Conservation (phyloP, 2,329 filamentous ascomycete species). For the Gnomoniopsis sp. region DNA sequence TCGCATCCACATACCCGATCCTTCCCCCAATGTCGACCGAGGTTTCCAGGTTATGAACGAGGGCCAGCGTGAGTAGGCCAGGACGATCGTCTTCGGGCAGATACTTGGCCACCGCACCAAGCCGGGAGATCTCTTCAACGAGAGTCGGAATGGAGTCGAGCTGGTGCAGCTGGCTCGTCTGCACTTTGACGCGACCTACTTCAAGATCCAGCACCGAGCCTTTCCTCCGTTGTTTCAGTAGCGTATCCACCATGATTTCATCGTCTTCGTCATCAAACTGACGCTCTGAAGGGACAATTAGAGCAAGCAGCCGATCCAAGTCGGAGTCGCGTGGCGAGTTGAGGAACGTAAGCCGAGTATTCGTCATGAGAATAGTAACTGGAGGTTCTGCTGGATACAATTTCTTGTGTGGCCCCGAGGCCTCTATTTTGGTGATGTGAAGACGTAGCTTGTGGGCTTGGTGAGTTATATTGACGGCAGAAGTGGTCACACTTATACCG, state of each 20-base stretch:
- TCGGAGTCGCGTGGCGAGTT: slow-evolving; percentile 73
- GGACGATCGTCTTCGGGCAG: slow-evolving; percentile 93
- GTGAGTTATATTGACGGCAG: slow-evolving; percentile 76
- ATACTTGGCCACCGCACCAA: slow-evolving; percentile 90
- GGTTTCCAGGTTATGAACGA: slow-evolving; percentile 61
- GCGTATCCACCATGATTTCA: slow-evolving; percentile 90
- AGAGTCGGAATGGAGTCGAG: slow-evolving; percentile 67
- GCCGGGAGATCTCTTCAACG: slow-evolving; percentile 72
- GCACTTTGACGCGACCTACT: slow-evolving; percentile 61
- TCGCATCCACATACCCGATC: slow-evolving; percentile 61
- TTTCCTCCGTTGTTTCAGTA: slow-evolving; percentile 81
- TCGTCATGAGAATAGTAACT: slow-evolving; percentile 59
- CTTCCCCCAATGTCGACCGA: slow-evolving; percentile 62
- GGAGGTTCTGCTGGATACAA: slow-evolving; percentile 54
- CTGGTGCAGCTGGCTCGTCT: slow-evolving; percentile 60
- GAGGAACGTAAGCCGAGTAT: slow-evolving; percentile 70
- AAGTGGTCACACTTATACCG: slow-evolving; percentile 70
- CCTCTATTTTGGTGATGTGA: slow-evolving; percentile 69
- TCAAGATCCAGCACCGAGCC: slow-evolving; percentile 75
- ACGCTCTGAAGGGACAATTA: slow-evolving; percentile 89
- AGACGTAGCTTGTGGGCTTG: slow-evolving; percentile 70
- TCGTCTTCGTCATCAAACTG: slow-evolving; percentile 83
- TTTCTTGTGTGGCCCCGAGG: slow-evolving; percentile 67
- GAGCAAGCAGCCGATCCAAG: slow-evolving; percentile 73
- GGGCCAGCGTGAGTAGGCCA: slow-evolving; percentile 72